Percentiles rank a stretch among this genome's conserved stretches.
phyloP scores from a whole-genome alignment of 352 stramenopile genomes.

The Pythium rhizo-oryzae region DNA sequence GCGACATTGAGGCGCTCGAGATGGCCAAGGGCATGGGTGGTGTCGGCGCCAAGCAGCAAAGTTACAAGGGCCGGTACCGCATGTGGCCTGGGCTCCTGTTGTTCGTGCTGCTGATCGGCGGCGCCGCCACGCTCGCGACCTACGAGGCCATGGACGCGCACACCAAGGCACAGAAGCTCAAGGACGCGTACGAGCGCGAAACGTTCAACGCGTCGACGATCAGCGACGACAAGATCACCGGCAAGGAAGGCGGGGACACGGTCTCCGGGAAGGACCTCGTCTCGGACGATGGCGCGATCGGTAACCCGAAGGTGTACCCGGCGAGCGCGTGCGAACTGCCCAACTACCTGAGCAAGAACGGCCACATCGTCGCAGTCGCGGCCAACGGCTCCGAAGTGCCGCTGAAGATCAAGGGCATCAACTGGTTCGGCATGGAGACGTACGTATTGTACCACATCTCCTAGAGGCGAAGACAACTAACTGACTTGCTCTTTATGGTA shows the following conservation, averaged over 20 bases:
- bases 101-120: constrained; percentile 22
- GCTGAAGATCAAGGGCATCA: constrained; percentile 84
- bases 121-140: constrained; percentile 24
- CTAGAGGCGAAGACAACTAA: background rate
- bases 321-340: constrained; percentile 61
- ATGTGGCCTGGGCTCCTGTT: constrained; percentile 39
- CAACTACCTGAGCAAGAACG: constrained; percentile 81
- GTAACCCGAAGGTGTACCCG: constrained; percentile 76
- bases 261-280: constrained; percentile 35
- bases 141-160: constrained; percentile 29
- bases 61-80: constrained; percentile 53
- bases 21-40: constrained; percentile 17
- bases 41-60: constrained; percentile 13
- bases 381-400: constrained; percentile 54
- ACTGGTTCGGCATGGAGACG: constrained; percentile 84
- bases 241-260: constrained; percentile 4
- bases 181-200: constrained; percentile 20
- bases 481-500: background rate
- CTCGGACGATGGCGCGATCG: constrained; percentile 67
- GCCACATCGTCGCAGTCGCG: constrained; percentile 66
- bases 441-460: constrained; percentile 25
- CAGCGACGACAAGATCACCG: constrained; percentile 8
- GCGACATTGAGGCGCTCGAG: constrained; percentile 48
- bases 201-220: constrained; percentile 32
- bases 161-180: constrained; percentile 19